Conservation (phyloP, 1,284 basidiomycete species). For the Ustanciosporium gigantosporum region DNA sequence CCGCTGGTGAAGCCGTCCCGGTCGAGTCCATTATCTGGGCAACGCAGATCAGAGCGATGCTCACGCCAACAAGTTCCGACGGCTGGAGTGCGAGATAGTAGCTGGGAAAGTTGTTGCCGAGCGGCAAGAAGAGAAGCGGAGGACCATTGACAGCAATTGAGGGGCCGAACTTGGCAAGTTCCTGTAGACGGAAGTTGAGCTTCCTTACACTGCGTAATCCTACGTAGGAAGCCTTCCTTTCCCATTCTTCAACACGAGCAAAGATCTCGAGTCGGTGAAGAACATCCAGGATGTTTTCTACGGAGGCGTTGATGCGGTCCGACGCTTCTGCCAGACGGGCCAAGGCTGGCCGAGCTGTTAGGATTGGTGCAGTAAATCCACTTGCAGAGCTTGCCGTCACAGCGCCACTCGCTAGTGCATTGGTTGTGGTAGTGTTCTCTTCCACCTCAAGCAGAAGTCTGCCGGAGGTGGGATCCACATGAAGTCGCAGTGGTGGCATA, state of each 20-base stretch:
- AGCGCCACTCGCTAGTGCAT: no score
- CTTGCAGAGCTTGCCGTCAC: background rate
- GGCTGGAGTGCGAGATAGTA: conserved; percentile 45
- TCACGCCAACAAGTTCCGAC: conserved; percentile 22
- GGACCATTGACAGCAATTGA: conserved; percentile 14
- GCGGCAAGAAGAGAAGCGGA: conserved; percentile 35
- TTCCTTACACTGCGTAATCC: conserved; percentile 69
- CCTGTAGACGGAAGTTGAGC: conserved; percentile 68
- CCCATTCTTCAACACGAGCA: conserved; percentile 50
- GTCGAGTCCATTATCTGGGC: conserved; percentile 25
- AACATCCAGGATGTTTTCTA: conserved; percentile 30
- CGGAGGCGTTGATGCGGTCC: conserved; percentile 33
- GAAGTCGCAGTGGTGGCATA: conserved; percentile 29
- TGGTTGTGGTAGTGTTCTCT: background rate
- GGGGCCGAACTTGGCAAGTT: conserved; percentile 40
- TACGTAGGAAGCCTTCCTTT: conserved; percentile 47
- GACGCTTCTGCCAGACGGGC: conserved; percentile 34
- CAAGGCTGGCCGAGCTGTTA: conserved; percentile 14
- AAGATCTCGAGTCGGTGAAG: conserved; percentile 36
- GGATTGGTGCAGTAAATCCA: conserved; percentile 21
- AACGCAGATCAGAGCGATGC: conserved; percentile 36
- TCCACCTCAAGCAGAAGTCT: conserved; percentile 27
- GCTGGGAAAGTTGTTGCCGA: conserved; percentile 34
- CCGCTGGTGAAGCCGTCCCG: conserved; percentile 14
- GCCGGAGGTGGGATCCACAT: conserved; percentile 35